These are phyloP conservation scores for Rhododendron vialii DNA, from an alignment of 148 eudicot species.

Conservation along the genomic window DNA sequence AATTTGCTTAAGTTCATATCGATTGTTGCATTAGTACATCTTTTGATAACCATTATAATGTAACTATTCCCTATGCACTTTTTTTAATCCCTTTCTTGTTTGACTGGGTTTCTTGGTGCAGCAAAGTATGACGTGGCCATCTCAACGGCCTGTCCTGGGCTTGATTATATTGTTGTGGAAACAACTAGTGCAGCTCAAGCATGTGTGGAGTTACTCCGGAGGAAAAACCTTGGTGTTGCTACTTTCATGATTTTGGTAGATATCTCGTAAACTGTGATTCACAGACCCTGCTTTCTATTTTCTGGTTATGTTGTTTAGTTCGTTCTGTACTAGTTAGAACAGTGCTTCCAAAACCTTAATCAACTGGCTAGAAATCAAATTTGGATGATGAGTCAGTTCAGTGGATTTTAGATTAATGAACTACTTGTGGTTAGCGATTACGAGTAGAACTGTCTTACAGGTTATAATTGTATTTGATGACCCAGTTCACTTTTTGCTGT, in stretches of 20 bases:
- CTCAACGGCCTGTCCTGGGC: slow-evolving; percentile 93
- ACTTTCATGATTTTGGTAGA: slow-evolving; percentile 97
- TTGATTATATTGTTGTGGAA: slow-evolving; percentile 95
- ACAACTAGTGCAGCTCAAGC: slow-evolving; percentile 88
- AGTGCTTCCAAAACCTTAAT: neutral
- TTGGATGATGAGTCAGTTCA: neutral
- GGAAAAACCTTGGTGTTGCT: slow-evolving; percentile 87
- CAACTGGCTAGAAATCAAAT: neutral
- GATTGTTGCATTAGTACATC: neutral
- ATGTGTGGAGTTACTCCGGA: slow-evolving; percentile 88
- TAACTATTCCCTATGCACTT: neutral
- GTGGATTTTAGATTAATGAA: neutral
- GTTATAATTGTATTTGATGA: neutral
- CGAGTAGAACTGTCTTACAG: neutral
- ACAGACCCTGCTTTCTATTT: neutral
- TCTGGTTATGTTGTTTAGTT: neutral
- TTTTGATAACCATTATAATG: neutral
- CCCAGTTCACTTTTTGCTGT: neutral
- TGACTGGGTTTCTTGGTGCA: slow-evolving; percentile 26
- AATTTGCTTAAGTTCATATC: neutral
- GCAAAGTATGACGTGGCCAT: slow-evolving; percentile 90
- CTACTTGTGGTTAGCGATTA: neutral
- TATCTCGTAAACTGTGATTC: neutral
- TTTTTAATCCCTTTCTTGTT: neutral
- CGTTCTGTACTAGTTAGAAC: neutral